Base-by-base conservation (phyloP, 2,329 filamentous ascomycete species). In the Scopulariopsis brevicaulis region DNA sequence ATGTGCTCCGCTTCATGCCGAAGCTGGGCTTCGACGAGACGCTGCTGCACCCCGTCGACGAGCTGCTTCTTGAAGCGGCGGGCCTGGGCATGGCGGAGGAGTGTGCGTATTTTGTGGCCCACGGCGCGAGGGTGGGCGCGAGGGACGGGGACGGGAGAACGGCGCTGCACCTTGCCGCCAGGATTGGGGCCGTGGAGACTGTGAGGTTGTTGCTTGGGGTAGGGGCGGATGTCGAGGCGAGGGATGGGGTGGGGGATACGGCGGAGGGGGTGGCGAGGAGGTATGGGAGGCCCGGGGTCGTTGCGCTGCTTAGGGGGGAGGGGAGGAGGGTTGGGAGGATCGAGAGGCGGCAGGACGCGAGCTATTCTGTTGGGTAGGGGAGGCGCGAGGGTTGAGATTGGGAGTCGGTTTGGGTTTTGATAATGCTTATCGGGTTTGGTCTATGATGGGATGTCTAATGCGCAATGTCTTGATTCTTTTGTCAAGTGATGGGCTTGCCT, bases 151-250 rank as follows among this genome's bases (percentile, higher is more conserved):
- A 32, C 12, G 56, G 56, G 18, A 22, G 24, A 8, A 54, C 56
- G 14, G 50, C 56, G 50, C 40, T 58, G 51, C 56, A 58, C 35
- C 56, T 58, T 8, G 56, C 56, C 2, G 51, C 52, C 10, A 28
- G 24, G 18, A 22, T 8, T n/a, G 56, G 56, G 10, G 20, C n/a
- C 25, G 15, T 50, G 51, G 25, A 54, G 12, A 25, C 34, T 10
- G 28, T 58, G 24, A 32, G 46, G 10, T 12, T 58, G 34, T 51
- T 58, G 10, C 24, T 58, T 5, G 40, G 6, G 34, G 10, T 20
- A 14, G 51, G 51, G 12, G 56, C 56, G 2, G 51, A 54, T 24
- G 24, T 34, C 10, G 56, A 37, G 22, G 40, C 14, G 2, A 52
- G 35, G 15, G 56, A 58, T 20, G 18, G 4, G 4, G 40, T 28